These are phyloP conservation scores for Stephania japonica DNA, from an alignment of 164 flowering plant species.

Conservation along the genomic window DNA sequence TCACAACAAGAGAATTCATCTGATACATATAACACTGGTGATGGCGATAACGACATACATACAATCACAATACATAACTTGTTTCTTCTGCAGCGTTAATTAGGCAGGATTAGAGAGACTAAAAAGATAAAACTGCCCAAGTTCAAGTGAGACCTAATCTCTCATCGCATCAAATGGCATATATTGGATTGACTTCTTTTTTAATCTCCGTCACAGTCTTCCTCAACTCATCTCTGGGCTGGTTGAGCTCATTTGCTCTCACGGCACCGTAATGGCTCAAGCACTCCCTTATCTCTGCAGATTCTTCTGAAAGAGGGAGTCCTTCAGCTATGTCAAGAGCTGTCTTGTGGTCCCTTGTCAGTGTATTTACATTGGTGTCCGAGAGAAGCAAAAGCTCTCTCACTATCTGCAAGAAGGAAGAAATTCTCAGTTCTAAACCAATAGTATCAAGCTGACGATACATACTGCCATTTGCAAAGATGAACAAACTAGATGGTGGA, in stretches of 20 bases:
- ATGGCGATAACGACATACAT: too few species aligned
- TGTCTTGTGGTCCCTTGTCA: conserved; percentile 68
- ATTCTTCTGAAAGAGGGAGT: conserved; percentile 56
- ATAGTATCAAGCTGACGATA: too few species aligned
- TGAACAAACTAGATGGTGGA: too few species aligned
- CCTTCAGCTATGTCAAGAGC: conserved; percentile 74
- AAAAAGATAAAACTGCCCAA: not conserved
- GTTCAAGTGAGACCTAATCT: not conserved
- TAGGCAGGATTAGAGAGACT: not conserved
- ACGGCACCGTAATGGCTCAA: conserved; percentile 49
- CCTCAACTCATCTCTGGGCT: conserved; percentile 70
- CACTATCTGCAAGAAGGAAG: conserved; percentile 62
- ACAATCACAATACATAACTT: too few species aligned
- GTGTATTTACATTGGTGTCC: conserved; percentile 65
- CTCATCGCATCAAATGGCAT: conserved; percentile 28
- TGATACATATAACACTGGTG: too few species aligned
- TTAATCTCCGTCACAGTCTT: conserved; percentile 69
- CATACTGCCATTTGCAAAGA: too few species aligned
- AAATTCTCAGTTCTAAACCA: too few species aligned
- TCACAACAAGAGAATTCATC: too few species aligned
- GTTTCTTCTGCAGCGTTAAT: conserved; percentile 8
- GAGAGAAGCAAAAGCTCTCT: conserved; percentile 42
- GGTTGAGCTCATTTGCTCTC: conserved; percentile 65
- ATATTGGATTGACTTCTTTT: conserved; percentile 61
- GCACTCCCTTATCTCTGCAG: conserved; percentile 46